Conservation (phyloP, 2,329 filamentous ascomycete genomes). For the Fusarium sambucinum region DNA sequence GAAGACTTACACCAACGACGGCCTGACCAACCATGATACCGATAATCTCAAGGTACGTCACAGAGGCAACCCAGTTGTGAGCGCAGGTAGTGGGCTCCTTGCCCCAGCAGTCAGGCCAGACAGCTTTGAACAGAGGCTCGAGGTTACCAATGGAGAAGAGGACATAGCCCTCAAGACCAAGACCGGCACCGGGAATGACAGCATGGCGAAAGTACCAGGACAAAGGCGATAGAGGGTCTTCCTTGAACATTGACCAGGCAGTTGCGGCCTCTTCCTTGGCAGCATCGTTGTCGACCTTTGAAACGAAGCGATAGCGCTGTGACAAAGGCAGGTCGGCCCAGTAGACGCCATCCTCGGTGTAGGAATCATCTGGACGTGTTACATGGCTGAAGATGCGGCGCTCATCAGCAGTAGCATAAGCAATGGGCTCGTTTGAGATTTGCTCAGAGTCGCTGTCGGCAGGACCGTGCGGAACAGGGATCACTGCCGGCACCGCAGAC, state of each 20-base stretch:
- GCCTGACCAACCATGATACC: constrained; percentile 97
- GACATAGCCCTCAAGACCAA: constrained; percentile 94
- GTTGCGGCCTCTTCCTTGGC: constrained; percentile 72
- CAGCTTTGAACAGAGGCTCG: constrained; percentile 80
- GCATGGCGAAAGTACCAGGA: constrained; percentile 90
- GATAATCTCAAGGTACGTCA: constrained; percentile 92
- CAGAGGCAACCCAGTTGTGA: constrained; percentile 82
- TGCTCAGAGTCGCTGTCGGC: constrained; percentile 60
- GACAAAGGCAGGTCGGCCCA: constrained; percentile 87
- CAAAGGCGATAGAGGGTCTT: constrained; percentile 86
- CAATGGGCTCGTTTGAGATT: constrained; percentile 58
- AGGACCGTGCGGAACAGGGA: constrained; percentile 66
- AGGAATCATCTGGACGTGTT: constrained; percentile 89
- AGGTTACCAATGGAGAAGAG: constrained; percentile 97
- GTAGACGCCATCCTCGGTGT: constrained; percentile 84
- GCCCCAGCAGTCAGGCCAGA: constrained; percentile 85
- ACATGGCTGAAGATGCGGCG: constrained; percentile 78
- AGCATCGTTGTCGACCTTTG: constrained; percentile 77
- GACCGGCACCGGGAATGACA: constrained; percentile 90
- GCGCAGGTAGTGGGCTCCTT: constrained; percentile 72
- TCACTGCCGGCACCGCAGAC: constrained; percentile 59
- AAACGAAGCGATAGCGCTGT: constrained; percentile 81
- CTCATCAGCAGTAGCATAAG: constrained; percentile 62
- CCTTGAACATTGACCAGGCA: constrained; percentile 85
- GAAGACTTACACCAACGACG: constrained; percentile 76